Conservation (phyloP, 305 asterid genomes). For the Striga hermonthica region DNA sequence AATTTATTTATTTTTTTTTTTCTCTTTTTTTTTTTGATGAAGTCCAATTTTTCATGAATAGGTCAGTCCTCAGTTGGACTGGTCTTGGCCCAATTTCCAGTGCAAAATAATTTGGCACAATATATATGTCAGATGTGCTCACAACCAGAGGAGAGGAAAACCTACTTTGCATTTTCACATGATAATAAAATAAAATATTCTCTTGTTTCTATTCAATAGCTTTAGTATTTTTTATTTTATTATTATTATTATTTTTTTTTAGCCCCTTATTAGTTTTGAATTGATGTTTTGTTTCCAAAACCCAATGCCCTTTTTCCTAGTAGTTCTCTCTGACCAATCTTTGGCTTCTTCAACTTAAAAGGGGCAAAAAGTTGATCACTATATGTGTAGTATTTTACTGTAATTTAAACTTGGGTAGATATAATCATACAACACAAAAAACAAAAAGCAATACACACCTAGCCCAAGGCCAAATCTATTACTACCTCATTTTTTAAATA, state of each 20-base stretch:
- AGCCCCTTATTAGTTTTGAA: constrained; percentile 19
- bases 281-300: constrained; percentile 35
- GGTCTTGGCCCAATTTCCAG: constrained; percentile 85
- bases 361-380: constrained; percentile 6
- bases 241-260: background rate
- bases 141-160: constrained; percentile 34
- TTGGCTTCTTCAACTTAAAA: constrained; percentile 39
- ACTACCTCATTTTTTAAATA: too few relatives aligned
- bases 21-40: constrained; percentile 7
- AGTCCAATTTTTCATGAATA: constrained; percentile 31
- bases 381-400: constrained; percentile 6
- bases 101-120: constrained; percentile 47
- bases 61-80: constrained; percentile 52
- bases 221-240: background rate
- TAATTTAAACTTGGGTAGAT: constrained; percentile 29
- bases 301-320: constrained; percentile 49
- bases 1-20: too few relatives aligned
- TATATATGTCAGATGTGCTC: constrained; percentile 57
- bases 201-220: constrained; percentile 26
- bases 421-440: constrained; percentile 56
- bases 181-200: constrained; percentile 8
- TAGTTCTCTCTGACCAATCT: constrained; percentile 42
- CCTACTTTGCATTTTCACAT: constrained; percentile 27
- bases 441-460: constrained; percentile 50
- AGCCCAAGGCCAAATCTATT: constrained; percentile 52